A percentile compares a stretch with the other conserved stretches of the same genome.
Conservation (phyloP, 345 rosid species). For the Acer negundo region DNA sequence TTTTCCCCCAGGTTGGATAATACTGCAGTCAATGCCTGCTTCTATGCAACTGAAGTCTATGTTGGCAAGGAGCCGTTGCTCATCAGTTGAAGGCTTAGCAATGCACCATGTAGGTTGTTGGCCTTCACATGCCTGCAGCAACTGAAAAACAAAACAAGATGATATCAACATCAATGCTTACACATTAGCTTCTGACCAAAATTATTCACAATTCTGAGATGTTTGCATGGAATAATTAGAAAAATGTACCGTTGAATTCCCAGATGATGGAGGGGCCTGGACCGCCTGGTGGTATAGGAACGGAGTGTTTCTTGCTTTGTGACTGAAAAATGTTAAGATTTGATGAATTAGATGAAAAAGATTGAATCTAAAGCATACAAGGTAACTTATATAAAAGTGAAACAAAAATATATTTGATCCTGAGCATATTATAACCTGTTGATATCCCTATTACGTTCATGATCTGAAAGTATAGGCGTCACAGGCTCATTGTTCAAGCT, state of each 20-base stretch:
- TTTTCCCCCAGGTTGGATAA: slow-evolving; percentile 36
- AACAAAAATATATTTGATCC: no score
- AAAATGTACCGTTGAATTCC: background rate
- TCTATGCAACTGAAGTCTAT: slow-evolving; percentile 37
- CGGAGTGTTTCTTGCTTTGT: background rate
- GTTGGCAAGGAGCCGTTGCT: slow-evolving; percentile 27
- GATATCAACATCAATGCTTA: background rate
- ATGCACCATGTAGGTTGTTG: slow-evolving; percentile 29
- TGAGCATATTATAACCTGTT: background rate
- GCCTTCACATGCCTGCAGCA: background rate
- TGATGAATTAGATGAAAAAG: slow-evolving; percentile 2
- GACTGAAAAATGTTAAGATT: background rate
- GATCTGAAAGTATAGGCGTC: no score
- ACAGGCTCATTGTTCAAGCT: background rate
- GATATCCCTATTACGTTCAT: background rate
- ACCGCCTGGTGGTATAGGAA: no score
- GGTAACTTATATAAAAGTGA: no score
- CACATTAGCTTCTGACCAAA: no score
- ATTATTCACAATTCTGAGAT: no score
- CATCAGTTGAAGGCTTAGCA: slow-evolving; percentile 27
- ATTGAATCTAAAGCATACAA: background rate
- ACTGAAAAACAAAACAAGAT: background rate
- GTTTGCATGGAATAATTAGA: no score
- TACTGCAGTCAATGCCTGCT: slow-evolving; percentile 31
- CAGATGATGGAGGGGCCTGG: background rate